Conservation (phyloP, 2,329 filamentous ascomycete species). For the Bipolaris gigantea region DNA sequence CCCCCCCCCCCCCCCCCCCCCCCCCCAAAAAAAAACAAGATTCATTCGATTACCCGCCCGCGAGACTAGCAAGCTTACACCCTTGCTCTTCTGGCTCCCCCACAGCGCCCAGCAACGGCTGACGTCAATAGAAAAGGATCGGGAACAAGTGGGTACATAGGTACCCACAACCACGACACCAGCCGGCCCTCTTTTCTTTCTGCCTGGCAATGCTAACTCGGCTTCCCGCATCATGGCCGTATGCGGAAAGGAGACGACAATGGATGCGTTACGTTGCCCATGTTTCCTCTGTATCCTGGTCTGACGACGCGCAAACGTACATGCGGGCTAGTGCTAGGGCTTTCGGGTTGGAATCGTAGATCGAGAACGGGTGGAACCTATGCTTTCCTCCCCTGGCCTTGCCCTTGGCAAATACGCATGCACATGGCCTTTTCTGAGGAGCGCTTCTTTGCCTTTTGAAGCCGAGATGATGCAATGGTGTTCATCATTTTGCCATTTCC, state of each 20-base stretch:
- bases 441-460: too few species aligned
- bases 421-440: too few species aligned
- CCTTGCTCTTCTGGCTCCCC: conserved; percentile 5
- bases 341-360: too few species aligned
- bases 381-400: not conserved
- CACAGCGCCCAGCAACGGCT: conserved; percentile 1
- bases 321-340: too few species aligned
- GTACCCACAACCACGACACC: not conserved
- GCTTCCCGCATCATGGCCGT: too few species aligned
- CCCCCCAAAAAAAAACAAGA: conserved; percentile 38
- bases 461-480: not conserved
- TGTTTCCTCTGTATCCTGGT: too few species aligned
- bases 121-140: conserved; percentile 23
- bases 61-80: not conserved
- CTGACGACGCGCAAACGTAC: too few species aligned
- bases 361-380: not conserved
- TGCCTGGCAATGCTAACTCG: too few species aligned
- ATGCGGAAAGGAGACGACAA: too few species aligned
- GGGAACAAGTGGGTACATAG: not conserved
- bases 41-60: conserved; percentile 16
- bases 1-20: too few species aligned
- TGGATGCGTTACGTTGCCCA: too few species aligned
- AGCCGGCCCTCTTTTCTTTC: too few species aligned
- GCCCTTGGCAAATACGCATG: not conserved
- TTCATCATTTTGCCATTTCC: not conserved